Conservation (phyloP, 148 eudicot genomes). For the Rhododendron williamsianum region DNA sequence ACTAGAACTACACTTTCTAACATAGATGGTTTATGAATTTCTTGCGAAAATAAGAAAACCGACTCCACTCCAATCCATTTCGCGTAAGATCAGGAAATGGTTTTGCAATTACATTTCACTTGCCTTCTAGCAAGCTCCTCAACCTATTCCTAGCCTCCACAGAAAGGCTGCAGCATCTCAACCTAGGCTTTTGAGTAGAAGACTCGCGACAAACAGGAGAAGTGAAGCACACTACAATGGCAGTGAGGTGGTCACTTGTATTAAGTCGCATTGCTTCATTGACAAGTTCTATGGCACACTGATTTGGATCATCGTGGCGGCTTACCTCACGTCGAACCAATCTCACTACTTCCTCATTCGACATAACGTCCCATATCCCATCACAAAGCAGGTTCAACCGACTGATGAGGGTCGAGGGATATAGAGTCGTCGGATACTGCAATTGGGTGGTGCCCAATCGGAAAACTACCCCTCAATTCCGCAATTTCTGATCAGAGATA, state of each 20-base stretch:
- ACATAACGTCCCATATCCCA: constrained; percentile 57
- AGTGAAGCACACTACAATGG: constrained; percentile 42
- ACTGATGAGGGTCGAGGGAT: no score
- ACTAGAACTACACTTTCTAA: no score
- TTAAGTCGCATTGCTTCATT: constrained; percentile 25
- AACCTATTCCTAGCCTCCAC: constrained; percentile 40
- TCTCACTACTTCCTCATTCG: constrained; percentile 44
- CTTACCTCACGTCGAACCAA: constrained; percentile 36
- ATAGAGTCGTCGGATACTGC: no score
- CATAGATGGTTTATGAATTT: no score
- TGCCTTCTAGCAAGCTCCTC: constrained; percentile 32
- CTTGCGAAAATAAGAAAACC: no score
- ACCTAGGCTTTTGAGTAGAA: constrained; percentile 24
- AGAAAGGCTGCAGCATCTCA: constrained; percentile 33
- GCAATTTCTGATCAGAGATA: no score
- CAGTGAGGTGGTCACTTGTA: constrained; percentile 43
- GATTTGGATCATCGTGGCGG: constrained; percentile 30
- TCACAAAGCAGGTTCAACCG: constrained; percentile 28
- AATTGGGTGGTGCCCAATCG: no score
- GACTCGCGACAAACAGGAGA: constrained; percentile 16
- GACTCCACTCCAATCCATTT: no score
- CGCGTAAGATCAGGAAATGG: background rate
- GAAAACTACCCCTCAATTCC: no score
- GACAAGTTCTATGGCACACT: constrained; percentile 42
- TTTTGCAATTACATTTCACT: constrained; percentile 14